These are phyloP conservation scores for Chlorella sorokiniana DNA, from an alignment of 139 green algal genomes.

Conservation along the genomic window DNA sequence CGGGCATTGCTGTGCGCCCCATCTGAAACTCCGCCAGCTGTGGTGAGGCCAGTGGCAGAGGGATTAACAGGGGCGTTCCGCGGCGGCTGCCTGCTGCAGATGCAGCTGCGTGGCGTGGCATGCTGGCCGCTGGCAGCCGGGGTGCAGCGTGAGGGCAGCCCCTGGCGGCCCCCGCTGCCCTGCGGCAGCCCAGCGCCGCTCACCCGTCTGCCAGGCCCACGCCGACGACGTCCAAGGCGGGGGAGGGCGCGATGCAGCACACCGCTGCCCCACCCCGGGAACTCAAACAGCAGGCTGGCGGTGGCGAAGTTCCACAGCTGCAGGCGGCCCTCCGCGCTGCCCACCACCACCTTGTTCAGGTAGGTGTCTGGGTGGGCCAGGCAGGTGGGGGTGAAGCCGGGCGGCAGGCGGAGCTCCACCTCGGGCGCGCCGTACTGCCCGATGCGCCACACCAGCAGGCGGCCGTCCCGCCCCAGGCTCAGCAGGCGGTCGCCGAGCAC, in stretches of 20 bases:
- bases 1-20: conserved; percentile 30
- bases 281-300: conserved; percentile 74
- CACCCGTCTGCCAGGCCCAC: conserved; percentile 89
- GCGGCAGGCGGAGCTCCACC: conserved; percentile 33
- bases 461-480: conserved; percentile 64
- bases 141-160: background rate
- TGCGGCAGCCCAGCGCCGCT: background rate
- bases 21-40: conserved; percentile 44
- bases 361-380: conserved; percentile 97
- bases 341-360: conserved; percentile 96
- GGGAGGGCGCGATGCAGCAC: conserved; percentile 69
- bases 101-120: background rate
- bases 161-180: background rate
- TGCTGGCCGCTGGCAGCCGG: background rate
- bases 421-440: conserved; percentile 61
- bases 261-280: conserved; percentile 70
- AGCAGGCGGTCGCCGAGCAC: conserved; percentile 83
- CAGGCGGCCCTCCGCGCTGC: conserved; percentile 70
- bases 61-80: conserved; percentile 48
- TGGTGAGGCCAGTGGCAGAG: conserved; percentile 13
- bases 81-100: too few relatives aligned
- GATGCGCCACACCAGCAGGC: conserved; percentile 77
- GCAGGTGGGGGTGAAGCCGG: conserved; percentile 76
- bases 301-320: conserved; percentile 92
- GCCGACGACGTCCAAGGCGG: conserved; percentile 93